phyloP scores from a whole-genome alignment of 768 basidiomycete genomes.

The Termitomyces sp. region DNA sequence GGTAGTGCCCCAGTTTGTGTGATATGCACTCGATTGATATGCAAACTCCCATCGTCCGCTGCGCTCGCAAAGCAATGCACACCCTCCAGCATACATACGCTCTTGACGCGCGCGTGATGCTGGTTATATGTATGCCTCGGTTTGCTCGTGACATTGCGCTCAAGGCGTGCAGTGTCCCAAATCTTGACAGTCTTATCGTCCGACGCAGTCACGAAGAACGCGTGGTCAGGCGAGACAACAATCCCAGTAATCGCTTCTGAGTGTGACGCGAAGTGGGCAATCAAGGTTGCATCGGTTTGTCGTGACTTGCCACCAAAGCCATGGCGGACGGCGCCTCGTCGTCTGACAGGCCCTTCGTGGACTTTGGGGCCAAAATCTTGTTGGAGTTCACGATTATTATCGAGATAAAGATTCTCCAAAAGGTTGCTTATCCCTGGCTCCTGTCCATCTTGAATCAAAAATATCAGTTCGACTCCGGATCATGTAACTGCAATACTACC shows the following conservation, averaged over 20 bases:
- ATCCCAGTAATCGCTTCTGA: conserved; percentile 73
- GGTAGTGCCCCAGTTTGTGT: conserved; percentile 64
- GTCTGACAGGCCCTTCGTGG: conserved; percentile 73
- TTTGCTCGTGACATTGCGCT: conserved; percentile 90
- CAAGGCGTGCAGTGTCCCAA: conserved; percentile 91
- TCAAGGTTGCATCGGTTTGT: conserved; percentile 71
- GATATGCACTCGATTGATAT: conserved; percentile 79
- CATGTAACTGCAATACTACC: conserved; percentile 36
- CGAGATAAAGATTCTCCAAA: conserved; percentile 85
- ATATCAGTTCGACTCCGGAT: background rate
- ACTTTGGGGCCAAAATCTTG: conserved; percentile 90
- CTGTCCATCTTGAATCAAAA: conserved; percentile 62
- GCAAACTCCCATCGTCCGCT: conserved; percentile 78
- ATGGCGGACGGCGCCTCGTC: conserved; percentile 69
- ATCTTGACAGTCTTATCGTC: conserved; percentile 92
- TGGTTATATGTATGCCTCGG: conserved; percentile 61
- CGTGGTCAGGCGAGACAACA: conserved; percentile 87
- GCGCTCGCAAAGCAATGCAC: conserved; percentile 88
- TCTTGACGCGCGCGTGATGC: conserved; percentile 57
- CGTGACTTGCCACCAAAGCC: conserved; percentile 51
- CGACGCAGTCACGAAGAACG: conserved; percentile 91
- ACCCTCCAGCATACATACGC: conserved; percentile 79
- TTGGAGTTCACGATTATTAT: conserved; percentile 79
- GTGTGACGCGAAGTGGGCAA: conserved; percentile 84
- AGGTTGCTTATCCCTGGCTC: conserved; percentile 88